Base-by-base conservation (phyloP, 169 alveolate species). In the Theileria sp. region DNA sequence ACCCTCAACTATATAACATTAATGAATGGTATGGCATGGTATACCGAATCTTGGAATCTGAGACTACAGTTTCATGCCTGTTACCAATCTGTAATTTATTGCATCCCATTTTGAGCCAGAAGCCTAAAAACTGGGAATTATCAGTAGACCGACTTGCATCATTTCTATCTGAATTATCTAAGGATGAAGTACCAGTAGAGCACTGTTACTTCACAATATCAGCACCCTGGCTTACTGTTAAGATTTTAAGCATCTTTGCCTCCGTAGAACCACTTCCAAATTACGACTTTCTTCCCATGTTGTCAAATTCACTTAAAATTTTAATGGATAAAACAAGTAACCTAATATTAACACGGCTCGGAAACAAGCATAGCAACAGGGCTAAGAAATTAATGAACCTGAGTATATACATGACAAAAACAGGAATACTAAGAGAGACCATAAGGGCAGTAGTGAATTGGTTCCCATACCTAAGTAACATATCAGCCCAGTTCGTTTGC, bases 11-110 rank as follows among this genome's bases (percentile, higher is more conserved):
- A 8, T 77, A 86, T 28, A 50, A 67, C 21, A 74, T 72, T 58
- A 76, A 54, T 19, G 90, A 90, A 58, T 86, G 85, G 69, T 87
- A 76, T 61, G 60, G 77, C 12, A 88, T 82, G 62, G 84, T 87
- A 50, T 70, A 65, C 44, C 83, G 80, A 64, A 80, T 91, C 32
- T 72, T 91, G 4, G 65, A 70, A 23, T 49, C 56, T 30, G 90
- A 84, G 49, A 34, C 51, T 4, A 81, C 77, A 64, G 30, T 69
- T 28, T 67, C 61, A n/a, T 84, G 90, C 62, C 62, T 73, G 17
- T 25, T 82, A 75, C 70, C 86, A 10, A 60, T 77, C 25, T 23
- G 73, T 15, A 71, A 61, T 44, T n/a, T 77, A 30, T 60, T 78
- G 36, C 12, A 69, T 44, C 80, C 36, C 54, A 54, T 84, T 44